Base-by-base conservation (phyloP, 1,284 basidiomycete species). In the Coniophora puteana region DNA sequence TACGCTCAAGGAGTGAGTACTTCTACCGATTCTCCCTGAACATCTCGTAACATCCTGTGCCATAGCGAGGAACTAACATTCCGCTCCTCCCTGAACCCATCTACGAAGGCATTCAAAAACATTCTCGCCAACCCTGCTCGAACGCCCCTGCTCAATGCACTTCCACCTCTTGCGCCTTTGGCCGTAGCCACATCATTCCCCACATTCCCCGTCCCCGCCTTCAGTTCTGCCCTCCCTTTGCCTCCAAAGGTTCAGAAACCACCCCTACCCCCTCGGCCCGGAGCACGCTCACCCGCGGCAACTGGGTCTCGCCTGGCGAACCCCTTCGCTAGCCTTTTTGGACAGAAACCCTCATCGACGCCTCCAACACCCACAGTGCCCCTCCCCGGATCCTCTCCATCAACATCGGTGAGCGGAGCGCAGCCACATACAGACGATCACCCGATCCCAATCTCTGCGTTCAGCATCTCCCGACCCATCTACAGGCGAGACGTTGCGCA, bases 241-340 rank as follows among this genome's bases (percentile, higher is more conserved):
- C 88, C 87, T 1, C 79, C 83, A 0, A 74, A 78, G 14, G 63
- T 68, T 2, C 67, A 31, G 5, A 82, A 80, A 52, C 83, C 80
- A 0, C 77, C 80, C 0, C 71, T 85, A 3, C 83, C 83, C 7
- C 80, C 83, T 4, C 76, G 82, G 10, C 71, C 71, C 0, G 55
- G 54, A 14, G 50, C 55, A 8, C 62, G 55, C 36, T 24, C 46
- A 31, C 17, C 45, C 8, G 8, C 49, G 4, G 31, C 54, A 14
- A 35, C 48, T 5, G 36, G 60, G 8, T 69, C 74, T 1, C 72
- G 82, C 1, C 67, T 86, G 3, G 59, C 73, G 20, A 80, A 79
- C 45, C 76, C 82, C 0, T 85, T 87, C 45, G 79, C 78, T 1
- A 82, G 79, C 14, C 71, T 84, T 23, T 87, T 84, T 52, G 79